These are phyloP conservation scores for Clavulina sp. DNA, from an alignment of 768 basidiomycete genomes.

Conservation along the genomic window DNA sequence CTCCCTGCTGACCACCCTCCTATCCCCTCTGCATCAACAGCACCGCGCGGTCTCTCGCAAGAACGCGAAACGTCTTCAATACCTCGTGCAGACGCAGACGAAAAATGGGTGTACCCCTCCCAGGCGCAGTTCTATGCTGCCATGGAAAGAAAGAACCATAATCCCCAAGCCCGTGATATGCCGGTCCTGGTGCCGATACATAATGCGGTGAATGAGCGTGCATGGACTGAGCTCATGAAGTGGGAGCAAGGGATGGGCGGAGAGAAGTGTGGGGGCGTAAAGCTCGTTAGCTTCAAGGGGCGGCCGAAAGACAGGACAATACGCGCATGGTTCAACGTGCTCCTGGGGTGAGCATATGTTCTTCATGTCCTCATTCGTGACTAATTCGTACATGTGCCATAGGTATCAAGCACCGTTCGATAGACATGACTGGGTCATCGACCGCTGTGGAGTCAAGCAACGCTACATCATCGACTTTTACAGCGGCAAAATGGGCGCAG, in stretches of 20 bases:
- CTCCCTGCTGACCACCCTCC: neutral
- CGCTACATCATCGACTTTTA: constrained; percentile 99
- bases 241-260: constrained; percentile 77
- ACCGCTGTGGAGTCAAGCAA: constrained; percentile 74
- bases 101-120: constrained; percentile 94
- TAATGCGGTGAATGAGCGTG: constrained; percentile 94
- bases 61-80: constrained; percentile 79
- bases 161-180: constrained; percentile 81
- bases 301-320: constrained; percentile 62
- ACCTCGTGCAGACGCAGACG: constrained; percentile 42
- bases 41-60: constrained; percentile 29
- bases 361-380: constrained; percentile 3
- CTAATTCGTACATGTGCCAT: constrained; percentile 7
- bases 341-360: constrained; percentile 57
- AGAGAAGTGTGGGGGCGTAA: constrained; percentile 62
- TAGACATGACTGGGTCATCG: constrained; percentile 91
- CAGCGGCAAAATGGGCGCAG: constrained; percentile 42
- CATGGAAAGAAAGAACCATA: constrained; percentile 87
- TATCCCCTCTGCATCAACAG: neutral
- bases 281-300: constrained; percentile 82
- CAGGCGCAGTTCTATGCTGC: constrained; percentile 98
- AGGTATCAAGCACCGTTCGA: constrained; percentile 94
- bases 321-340: constrained; percentile 61
- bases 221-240: constrained; percentile 64
- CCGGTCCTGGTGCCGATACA: constrained; percentile 92